Percentiles rank a stretch among this genome's conserved stretches.
These are phyloP conservation scores for Lactarius evosmus DNA, from an alignment of 768 basidiomycete species.

Conservation along the genomic window DNA sequence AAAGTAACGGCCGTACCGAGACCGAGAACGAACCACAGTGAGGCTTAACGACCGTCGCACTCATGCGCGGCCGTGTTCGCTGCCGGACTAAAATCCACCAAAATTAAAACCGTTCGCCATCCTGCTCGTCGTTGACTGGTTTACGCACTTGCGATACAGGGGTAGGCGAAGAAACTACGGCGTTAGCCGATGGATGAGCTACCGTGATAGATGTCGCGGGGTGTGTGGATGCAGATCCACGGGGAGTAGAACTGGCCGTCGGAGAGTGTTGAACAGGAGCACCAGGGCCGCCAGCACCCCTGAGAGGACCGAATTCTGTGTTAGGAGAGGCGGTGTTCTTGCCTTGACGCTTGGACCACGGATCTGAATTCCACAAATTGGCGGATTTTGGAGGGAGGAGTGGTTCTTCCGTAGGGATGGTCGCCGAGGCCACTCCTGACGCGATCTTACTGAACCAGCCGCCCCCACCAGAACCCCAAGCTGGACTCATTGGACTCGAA, in stretches of 20 bases:
- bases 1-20: too few relatives aligned
- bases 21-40: too few relatives aligned
- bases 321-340: neutral
- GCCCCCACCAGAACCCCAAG: neutral
- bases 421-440: neutral
- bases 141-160: neutral
- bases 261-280: neutral
- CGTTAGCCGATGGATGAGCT: neutral
- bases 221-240: neutral
- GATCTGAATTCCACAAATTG: neutral
- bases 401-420: neutral
- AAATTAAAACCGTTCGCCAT: neutral
- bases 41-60: too few relatives aligned
- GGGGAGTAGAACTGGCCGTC: neutral
- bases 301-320: neutral
- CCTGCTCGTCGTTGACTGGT: neutral
- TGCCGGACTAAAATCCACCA: too few relatives aligned
- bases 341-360: neutral
- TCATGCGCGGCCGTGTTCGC: too few relatives aligned
- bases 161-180: neutral
- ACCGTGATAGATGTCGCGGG: neutral
- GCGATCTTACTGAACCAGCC: neutral
- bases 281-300: neutral
- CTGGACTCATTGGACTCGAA: conserved; percentile 3
- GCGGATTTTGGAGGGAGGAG: neutral